Percentiles rank a stretch among this genome's conserved stretches.
phyloP scores from a whole-genome alignment of 345 rosid genomes.

The Physaria fendleri region DNA sequence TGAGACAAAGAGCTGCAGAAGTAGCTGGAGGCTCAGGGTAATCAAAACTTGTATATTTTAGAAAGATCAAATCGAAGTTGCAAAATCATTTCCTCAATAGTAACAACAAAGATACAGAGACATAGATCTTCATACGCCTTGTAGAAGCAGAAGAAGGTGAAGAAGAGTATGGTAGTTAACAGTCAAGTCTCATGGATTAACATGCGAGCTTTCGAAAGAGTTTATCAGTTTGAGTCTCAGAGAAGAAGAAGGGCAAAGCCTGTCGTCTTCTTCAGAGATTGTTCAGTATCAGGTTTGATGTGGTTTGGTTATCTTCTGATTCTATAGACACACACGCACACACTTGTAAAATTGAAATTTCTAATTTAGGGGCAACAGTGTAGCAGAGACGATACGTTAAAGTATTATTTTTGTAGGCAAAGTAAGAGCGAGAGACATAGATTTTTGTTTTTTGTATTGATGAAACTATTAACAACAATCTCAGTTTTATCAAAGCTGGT shows the following conservation, averaged over 20 bases:
- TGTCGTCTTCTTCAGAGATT: not conserved
- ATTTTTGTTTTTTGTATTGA: too few relatives aligned
- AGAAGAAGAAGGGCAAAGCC: slow-evolving; percentile 16
- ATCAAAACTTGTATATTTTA: slow-evolving; percentile 38
- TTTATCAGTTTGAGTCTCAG: too few relatives aligned
- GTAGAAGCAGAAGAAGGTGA: slow-evolving; percentile 16
- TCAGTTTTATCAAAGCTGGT: too few relatives aligned
- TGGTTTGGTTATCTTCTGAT: slow-evolving; percentile 17
- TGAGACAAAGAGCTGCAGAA: slow-evolving; percentile 99
- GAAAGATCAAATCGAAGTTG: not conserved
- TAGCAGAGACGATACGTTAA: slow-evolving; percentile 36
- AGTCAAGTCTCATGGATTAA: too few relatives aligned
- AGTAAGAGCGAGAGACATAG: too few relatives aligned
- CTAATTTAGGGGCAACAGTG: slow-evolving; percentile 39
- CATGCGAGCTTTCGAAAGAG: not conserved
- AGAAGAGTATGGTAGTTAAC: too few relatives aligned
- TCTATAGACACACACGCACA: slow-evolving; percentile 21
- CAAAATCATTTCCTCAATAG: not conserved
- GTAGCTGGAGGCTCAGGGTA: slow-evolving; percentile 78
- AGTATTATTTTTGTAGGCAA: too few relatives aligned
- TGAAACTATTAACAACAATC: too few relatives aligned
- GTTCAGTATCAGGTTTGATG: slow-evolving; percentile 12
- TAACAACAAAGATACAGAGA: not conserved
- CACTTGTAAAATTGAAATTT: slow-evolving; percentile 35
- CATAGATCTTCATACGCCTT: not conserved